Conservation (phyloP, 164 flowering plant genomes). For the Tetrastigma voinierianum region DNA sequence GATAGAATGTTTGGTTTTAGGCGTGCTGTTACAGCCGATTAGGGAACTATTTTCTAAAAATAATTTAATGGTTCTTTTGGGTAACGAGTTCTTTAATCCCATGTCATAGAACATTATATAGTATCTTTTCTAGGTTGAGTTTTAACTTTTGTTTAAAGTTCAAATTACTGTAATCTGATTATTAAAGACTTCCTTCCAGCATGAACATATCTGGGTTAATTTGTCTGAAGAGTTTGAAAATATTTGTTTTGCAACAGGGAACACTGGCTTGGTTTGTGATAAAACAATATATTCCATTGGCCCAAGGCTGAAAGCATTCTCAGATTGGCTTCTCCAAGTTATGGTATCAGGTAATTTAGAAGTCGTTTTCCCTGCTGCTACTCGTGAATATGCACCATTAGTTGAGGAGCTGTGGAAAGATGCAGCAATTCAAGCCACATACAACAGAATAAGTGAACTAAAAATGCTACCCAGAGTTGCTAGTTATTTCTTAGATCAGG, state of each 20-base stretch:
- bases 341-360: constrained; percentile 46
- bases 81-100: no score
- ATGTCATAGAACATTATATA: no score
- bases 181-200: background rate
- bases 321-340: constrained; percentile 47
- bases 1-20: no score
- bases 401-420: constrained; percentile 48
- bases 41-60: no score
- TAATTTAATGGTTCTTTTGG: no score
- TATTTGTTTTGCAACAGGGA: constrained; percentile 7
- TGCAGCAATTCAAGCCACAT: constrained; percentile 52
- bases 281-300: constrained; percentile 34
- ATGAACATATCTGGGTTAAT: background rate
- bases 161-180: background rate
- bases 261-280: constrained; percentile 6
- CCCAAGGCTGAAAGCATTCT: constrained; percentile 35
- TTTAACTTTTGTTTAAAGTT: background rate
- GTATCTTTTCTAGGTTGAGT: no score
- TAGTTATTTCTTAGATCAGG: constrained; percentile 43
- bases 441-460: constrained; percentile 36
- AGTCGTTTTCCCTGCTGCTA: constrained; percentile 40
- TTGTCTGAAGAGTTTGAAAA: background rate
- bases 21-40: no score
- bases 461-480: constrained; percentile 42
- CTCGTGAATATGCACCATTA: constrained; percentile 38